phyloP scores from a whole-genome alignment of 208 protist genomes.

The Crithidia acanthocephali region DNA sequence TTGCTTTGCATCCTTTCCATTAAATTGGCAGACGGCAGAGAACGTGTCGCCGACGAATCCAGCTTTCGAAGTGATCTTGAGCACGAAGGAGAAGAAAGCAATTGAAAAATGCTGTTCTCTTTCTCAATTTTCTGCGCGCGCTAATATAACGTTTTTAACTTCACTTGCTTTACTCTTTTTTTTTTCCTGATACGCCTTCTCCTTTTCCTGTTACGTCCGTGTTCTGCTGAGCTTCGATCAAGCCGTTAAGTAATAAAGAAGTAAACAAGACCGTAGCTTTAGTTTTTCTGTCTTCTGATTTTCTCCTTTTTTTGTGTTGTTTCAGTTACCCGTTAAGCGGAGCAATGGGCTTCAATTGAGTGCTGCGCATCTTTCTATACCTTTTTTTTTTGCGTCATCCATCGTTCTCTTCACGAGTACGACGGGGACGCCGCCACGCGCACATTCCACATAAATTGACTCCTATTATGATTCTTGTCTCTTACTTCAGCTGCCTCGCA shows the following conservation, averaged over 20 bases:
- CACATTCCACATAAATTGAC: conserved; percentile 11
- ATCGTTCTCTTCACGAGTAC: background rate
- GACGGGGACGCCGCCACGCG: background rate
- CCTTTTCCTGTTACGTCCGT: background rate
- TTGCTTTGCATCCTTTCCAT: background rate
- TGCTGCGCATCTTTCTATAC: conserved; percentile 3
- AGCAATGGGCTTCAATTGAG: conserved; percentile 16
- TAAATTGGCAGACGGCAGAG: background rate
- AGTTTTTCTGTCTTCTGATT: background rate
- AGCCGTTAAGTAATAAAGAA: background rate
- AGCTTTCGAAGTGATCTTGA: background rate
- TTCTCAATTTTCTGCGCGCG: background rate
- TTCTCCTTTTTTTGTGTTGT: conserved; percentile 25
- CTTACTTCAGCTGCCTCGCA: conserved; percentile 14
- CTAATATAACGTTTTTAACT: background rate
- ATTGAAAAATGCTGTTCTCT: too few relatives aligned
- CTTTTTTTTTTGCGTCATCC: background rate
- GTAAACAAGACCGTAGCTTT: background rate
- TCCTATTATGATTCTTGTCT: background rate
- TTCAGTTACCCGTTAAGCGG: conserved; percentile 15
- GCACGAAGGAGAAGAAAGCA: background rate
- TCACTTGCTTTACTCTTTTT: background rate
- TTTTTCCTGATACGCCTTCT: background rate
- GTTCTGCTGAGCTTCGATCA: conserved; percentile 6
- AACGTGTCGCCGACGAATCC: background rate